Evolutionary conservation across 1,139 yeast species (phyloP), one percentile per base, ranked within the genome.

Genomic region (Scheffersomyces illinoinensis): DNA sequence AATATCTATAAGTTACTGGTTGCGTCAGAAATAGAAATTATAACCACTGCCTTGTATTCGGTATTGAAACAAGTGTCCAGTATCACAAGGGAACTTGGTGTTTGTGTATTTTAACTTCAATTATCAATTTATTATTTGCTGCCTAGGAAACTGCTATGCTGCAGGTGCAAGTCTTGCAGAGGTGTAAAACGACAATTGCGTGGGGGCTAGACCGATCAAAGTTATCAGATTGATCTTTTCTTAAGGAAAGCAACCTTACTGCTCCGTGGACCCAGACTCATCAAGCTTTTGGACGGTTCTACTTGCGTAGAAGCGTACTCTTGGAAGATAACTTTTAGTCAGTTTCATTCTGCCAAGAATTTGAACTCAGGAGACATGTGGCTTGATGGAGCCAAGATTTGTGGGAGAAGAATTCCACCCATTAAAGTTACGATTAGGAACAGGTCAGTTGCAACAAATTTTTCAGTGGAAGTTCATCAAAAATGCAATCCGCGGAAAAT

Each of bases 221-320:
- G 59, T 58, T 60, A 58, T 60, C 62, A 57, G 62, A 60, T 60
- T 54, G 51, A 60, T 58, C 62, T 58, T 55, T 60, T 4, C 33
- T 24, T 24, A 60, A 33, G 10, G 10, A 33, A 33, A 14, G 14
- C 12, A 33, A 2, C 43, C 43, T 4, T 33, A 33, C 43, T 33
- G 17, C 2, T 26, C 2, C 10, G 43, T 7, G 17, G 3, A 10
- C 43, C 43, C 10, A 33, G 5, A 17, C 10, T 33, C 17, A 17
- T 33, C 12, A 17, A 33, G 10, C 43, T 12, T 5, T 33, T 10
- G 14, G 43, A 33, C 43, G 4, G 12, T 33, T 33, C 12, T 6
- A 24, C 2, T 4, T 5, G 43, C 10, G 10, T 7, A 33, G 17
- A 33, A 14, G 17, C 2, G 3, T 33, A 2, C 33, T 33, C 43